Conservation (phyloP, 73 alveolate species). For the Blepharisma stoltei region DNA sequence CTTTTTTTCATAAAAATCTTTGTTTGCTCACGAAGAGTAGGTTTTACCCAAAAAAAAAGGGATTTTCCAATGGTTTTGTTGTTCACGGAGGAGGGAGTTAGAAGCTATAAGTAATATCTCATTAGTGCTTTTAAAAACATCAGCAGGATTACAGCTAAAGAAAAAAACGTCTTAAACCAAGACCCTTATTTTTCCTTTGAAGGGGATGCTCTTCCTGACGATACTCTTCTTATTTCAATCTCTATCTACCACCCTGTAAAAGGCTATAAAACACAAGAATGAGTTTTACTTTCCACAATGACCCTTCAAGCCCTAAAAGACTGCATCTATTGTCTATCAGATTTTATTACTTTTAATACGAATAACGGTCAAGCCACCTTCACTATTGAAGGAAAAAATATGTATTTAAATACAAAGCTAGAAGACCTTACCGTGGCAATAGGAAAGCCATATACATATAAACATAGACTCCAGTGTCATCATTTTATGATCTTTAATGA, state of each 20-base stretch:
- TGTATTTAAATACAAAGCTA: background rate
- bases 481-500: background rate
- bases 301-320: background rate
- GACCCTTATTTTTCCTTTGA: background rate
- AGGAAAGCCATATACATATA: background rate
- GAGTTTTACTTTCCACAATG: background rate
- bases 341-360: background rate
- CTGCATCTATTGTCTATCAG: background rate
- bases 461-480: background rate
- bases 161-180: conserved; percentile 11
- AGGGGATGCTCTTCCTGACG: background rate
- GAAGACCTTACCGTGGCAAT: background rate
- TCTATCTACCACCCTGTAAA: conserved; percentile 18
- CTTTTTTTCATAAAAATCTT: too few species aligned
- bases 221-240: background rate
- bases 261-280: conserved; percentile 15
- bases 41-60: too few species aligned
- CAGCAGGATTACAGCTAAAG: background rate
- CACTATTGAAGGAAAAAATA: background rate
- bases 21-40: too few species aligned
- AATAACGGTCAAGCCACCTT: background rate
- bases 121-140: background rate
- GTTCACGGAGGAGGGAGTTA: too few species aligned
- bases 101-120: conserved; percentile 3
- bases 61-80: too few species aligned